A percentile compares a stretch with the other conserved stretches of the same genome.
Evolutionary conservation across 2,329 filamentous ascomycete genomes (phyloP).

Genomic region (Exophiala viscosa): DNA sequence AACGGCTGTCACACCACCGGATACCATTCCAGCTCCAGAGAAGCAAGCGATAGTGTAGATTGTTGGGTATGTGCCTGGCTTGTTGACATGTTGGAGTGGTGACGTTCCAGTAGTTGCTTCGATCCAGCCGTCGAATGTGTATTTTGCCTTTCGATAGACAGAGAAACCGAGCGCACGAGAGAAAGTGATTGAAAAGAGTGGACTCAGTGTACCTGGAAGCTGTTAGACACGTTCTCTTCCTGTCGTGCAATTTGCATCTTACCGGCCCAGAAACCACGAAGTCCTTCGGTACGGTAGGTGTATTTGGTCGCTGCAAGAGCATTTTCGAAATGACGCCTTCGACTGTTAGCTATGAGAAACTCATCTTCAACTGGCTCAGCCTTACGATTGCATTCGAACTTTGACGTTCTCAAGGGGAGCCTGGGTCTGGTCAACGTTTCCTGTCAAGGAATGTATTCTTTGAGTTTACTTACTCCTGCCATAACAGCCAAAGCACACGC

Average conservation of each 20-base stretch:
- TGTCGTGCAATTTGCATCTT: slow-evolving; percentile 18
- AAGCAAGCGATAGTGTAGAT: slow-evolving; percentile 42
- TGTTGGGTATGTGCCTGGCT: slow-evolving; percentile 41
- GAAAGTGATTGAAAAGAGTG: slow-evolving; percentile 43
- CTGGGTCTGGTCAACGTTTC: slow-evolving; percentile 30
- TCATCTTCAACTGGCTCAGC: background rate
- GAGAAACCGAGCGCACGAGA: slow-evolving; percentile 46
- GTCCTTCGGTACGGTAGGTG: slow-evolving; percentile 45
- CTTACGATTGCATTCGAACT: slow-evolving; percentile 50
- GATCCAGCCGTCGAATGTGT: slow-evolving; percentile 38
- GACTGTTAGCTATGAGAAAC: slow-evolving; percentile 6
- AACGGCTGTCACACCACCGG: slow-evolving; percentile 41
- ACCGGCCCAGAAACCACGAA: slow-evolving; percentile 48
- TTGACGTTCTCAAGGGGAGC: slow-evolving; percentile 48
- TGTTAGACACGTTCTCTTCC: background rate
- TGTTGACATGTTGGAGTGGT: slow-evolving; percentile 40
- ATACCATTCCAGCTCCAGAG: slow-evolving; percentile 40
- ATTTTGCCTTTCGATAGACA: slow-evolving; percentile 44
- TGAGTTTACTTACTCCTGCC: slow-evolving; percentile 39
- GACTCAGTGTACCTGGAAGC: slow-evolving; percentile 41
- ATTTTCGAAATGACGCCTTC: slow-evolving; percentile 44
- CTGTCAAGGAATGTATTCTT: background rate
- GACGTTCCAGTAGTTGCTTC: slow-evolving; percentile 40
- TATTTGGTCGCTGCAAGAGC: slow-evolving; percentile 42
- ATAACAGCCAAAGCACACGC: slow-evolving; percentile 45